Conservation (phyloP, 2,329 filamentous ascomycete species). For the Shiraia sp. region DNA sequence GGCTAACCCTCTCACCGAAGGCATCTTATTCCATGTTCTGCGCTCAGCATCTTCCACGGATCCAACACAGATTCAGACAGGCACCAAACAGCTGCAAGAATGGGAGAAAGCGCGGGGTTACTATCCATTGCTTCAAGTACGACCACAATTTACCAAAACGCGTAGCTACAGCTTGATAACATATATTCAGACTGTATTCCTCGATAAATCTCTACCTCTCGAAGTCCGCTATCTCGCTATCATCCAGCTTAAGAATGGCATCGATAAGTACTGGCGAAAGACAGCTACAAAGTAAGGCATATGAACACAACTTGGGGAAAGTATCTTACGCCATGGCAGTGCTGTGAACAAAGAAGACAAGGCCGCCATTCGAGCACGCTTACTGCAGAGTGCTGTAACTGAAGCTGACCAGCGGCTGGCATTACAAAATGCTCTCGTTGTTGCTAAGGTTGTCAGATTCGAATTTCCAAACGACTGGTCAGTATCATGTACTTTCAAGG, state of each 20-base stretch:
- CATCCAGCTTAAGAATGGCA: constrained; percentile 94
- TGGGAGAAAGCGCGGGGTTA: constrained; percentile 55
- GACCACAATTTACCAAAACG: background rate
- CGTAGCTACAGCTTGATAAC: constrained; percentile 10
- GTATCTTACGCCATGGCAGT: constrained; percentile 42
- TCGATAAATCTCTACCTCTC: constrained; percentile 74
- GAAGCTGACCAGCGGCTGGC: constrained; percentile 78
- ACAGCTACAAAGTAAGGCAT: constrained; percentile 66
- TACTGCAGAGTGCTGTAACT: constrained; percentile 76
- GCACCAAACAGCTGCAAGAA: constrained; percentile 56
- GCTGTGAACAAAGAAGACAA: constrained; percentile 73
- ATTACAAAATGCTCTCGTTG: constrained; percentile 83
- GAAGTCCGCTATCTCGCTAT: constrained; percentile 87
- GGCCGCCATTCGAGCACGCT: constrained; percentile 69
- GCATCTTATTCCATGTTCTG: constrained; percentile 53
- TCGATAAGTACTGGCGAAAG: constrained; percentile 91
- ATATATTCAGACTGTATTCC: constrained; percentile 68
- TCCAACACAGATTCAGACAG: constrained; percentile 55
- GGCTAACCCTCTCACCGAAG: constrained; percentile 62
- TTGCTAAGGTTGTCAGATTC: constrained; percentile 84
- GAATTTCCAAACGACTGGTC: constrained; percentile 89
- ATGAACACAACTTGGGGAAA: background rate
- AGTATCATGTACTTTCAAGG: background rate
- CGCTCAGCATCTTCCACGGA: constrained; percentile 53
- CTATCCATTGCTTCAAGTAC: constrained; percentile 53